Base-by-base conservation (phyloP, 2,329 filamentous ascomycete species). In the Neoscytalidium dimidiatum region DNA sequence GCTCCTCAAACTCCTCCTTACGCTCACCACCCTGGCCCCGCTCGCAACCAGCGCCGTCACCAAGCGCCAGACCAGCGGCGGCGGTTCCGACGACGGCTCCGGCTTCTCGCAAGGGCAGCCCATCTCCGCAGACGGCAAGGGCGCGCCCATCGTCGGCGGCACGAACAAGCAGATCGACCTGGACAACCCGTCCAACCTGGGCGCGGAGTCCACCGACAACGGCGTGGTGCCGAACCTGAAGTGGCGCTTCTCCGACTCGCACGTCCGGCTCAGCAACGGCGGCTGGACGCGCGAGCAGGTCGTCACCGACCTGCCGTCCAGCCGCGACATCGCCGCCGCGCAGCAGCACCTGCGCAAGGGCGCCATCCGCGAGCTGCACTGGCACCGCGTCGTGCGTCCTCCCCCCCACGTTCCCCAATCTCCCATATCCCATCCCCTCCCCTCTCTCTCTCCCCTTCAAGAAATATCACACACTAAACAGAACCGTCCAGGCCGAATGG, bases 301-400 rank as follows among this genome's bases (percentile, higher is more conserved):
- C 62, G 82, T 89, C 53, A 84, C 85, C n/a, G 89, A 91, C 71
- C 75, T 91, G 6, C 88, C 89, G 0, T 78, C 83, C 14, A 90
- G 87, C 71, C 83, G 86, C 66, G 88, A 90, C 68, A 89, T 91
- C 69, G 80, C 89, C 0, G 88, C 83, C 3, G 89, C 88, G 1
- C 88, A 91, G 73, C 87, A 90, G 75, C 88, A 91, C 75, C 77
- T 91, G 62, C 84, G 82, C 64, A 90, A 89, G 73, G 88, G 88
- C 2, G 85, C 87, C 0, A 84, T 89, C 86, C 83, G 87, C 5
- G 87, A 90, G 73, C 79, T 90, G 13, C 88, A 90, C 70, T 90
- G 87, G 88, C 88, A 90, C 71, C 80, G 82, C 68, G 85, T 88
- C n/a, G 86, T 88, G 78, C 67, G 84, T 78, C 8, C 33, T 14